Conservation (phyloP, 306 rosid genomes). For the Argentina anserina region DNA sequence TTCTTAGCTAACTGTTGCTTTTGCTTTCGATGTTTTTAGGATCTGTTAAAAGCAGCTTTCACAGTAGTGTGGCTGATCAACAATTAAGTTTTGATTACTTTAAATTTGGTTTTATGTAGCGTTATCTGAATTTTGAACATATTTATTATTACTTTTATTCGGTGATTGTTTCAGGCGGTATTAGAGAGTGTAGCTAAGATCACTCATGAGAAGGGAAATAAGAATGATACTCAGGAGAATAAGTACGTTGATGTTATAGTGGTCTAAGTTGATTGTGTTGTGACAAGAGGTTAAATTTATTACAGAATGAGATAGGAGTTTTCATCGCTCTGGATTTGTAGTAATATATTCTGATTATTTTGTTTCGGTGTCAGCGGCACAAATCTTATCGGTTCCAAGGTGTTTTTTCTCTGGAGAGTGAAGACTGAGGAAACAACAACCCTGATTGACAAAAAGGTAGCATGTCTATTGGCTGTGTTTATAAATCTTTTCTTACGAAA, state of each 20-base stretch:
- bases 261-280: conserved; percentile 5
- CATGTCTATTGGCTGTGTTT: too few species aligned
- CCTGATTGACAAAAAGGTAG: conserved; percentile 98
- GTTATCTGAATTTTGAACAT: background rate
- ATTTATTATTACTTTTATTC: too few species aligned
- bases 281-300: too few species aligned
- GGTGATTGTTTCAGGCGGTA: conserved; percentile 90
- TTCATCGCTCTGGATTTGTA: too few species aligned
- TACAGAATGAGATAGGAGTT: too few species aligned
- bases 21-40: conserved; percentile 38
- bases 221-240: conserved; percentile 73
- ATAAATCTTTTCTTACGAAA: too few species aligned
- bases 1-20: background rate
- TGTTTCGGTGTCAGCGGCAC: conserved; percentile 49
- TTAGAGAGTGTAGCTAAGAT: conserved; percentile 98
- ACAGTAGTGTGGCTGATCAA: conserved; percentile 93
- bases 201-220: conserved; percentile 83
- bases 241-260: conserved; percentile 52
- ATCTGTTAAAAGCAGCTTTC: conserved; percentile 81
- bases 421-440: conserved; percentile 82
- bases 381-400: conserved; percentile 78
- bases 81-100: conserved; percentile 47
- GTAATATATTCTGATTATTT: background rate
- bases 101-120: background rate
- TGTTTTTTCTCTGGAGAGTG: conserved; percentile 90